Percentiles rank a stretch among this genome's conserved stretches.
These are phyloP conservation scores for Dentipellis fragilis DNA, from an alignment of 768 basidiomycete species.

Conservation along the genomic window DNA sequence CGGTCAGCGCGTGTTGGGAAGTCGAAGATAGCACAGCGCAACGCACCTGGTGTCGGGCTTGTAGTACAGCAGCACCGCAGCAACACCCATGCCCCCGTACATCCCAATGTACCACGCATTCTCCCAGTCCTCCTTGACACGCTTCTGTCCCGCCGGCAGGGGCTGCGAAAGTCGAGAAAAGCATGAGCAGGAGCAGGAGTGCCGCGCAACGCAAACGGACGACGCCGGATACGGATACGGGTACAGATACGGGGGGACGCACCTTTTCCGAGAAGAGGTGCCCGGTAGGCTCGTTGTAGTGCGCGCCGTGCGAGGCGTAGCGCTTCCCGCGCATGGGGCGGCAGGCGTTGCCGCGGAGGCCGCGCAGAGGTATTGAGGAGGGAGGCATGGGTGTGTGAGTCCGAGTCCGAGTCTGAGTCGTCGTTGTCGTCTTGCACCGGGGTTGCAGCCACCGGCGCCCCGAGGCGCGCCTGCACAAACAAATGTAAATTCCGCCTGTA, in stretches of 20 bases:
- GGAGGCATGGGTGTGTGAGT: background rate
- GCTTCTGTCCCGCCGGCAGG: conserved; percentile 68
- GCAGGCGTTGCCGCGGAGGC: conserved; percentile 1
- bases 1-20: background rate
- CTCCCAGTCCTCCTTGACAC: conserved; percentile 88
- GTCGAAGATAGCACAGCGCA: background rate
- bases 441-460: no score
- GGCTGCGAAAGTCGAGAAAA: conserved; percentile 37
- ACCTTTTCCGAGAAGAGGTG: conserved; percentile 89
- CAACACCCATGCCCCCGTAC: conserved; percentile 79
- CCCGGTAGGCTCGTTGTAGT: conserved; percentile 84
- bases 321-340: conserved; percentile 30
- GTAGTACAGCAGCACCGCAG: conserved; percentile 71
- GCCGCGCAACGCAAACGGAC: background rate
- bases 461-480: no score
- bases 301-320: conserved; percentile 67
- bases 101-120: conserved; percentile 84
- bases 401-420: no score
- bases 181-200: no score
- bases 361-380: conserved; percentile 10
- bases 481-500: background rate
- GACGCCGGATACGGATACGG: background rate
- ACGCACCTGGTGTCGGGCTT: conserved; percentile 89
- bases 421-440: no score
- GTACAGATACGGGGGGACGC: conserved; percentile 10